A percentile compares a stretch with the other conserved stretches of the same genome.
phyloP scores from a whole-genome alignment of 805 yeast genomes.

The Starmerella apicola region DNA sequence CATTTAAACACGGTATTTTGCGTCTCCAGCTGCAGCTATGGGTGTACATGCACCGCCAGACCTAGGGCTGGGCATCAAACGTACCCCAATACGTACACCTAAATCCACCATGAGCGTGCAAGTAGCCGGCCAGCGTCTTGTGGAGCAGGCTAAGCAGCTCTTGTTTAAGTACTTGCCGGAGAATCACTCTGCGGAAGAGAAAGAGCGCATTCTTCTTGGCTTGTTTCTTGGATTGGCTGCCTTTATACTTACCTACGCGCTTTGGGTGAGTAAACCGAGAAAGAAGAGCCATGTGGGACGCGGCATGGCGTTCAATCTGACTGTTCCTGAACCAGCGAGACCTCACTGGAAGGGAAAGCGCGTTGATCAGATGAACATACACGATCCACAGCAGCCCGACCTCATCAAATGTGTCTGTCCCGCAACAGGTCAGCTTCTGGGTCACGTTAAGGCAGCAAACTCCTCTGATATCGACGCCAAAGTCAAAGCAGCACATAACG shows the following conservation, averaged over 20 bases:
- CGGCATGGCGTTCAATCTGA: slow-evolving; percentile 27
- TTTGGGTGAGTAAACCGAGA: background rate
- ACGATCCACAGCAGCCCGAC: slow-evolving; percentile 48
- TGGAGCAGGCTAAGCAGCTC: too few relatives aligned
- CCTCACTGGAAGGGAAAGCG: slow-evolving; percentile 90
- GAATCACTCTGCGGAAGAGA: background rate
- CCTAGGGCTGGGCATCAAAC: too few relatives aligned
- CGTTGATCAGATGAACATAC: slow-evolving; percentile 48
- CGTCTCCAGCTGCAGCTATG: too few relatives aligned
- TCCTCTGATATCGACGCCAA: slow-evolving; percentile 57
- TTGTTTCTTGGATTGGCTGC: background rate
- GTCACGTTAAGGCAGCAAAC: slow-evolving; percentile 53
- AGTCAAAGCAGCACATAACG: slow-evolving; percentile 37
- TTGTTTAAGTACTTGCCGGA: background rate
- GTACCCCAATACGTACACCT: too few relatives aligned
- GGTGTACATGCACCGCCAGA: too few relatives aligned
- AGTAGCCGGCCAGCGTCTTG: too few relatives aligned
- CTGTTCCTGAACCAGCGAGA: slow-evolving; percentile 63
- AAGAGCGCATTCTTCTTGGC: background rate
- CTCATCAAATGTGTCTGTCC: slow-evolving; percentile 83
- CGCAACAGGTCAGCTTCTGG: slow-evolving; percentile 85
- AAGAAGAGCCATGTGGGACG: slow-evolving; percentile 1
- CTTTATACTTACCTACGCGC: background rate
- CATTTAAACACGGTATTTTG: too few relatives aligned
- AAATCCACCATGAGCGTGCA: too few relatives aligned